Base-by-base conservation (phyloP, 176 grass and related monocot genomes). In the Juncus inflexus region DNA sequence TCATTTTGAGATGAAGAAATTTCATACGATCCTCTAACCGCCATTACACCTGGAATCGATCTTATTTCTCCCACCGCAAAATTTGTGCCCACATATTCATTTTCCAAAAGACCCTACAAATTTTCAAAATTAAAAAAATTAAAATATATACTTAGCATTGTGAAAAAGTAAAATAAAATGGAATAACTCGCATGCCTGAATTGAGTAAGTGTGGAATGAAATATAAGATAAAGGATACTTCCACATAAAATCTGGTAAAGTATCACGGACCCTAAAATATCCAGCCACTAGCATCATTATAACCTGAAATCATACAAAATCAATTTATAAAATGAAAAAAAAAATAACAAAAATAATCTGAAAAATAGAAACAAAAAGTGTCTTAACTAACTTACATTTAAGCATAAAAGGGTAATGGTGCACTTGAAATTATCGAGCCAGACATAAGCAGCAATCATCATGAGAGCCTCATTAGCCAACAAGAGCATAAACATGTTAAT, bases 201-300 rank as follows among this genome's bases (percentile, higher is more conserved):
- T 78, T 4, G 76, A 74, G 7, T 91, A 96, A 0, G 82, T 83
- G 63, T 96, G 91, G 42, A 96, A 83, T 7, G 87, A 80, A 64
- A 91, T 7, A 64, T 86, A 96, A 9, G 84, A 91, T 52, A 91
- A 51, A 3, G 91, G 91, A 70, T 88, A 96, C 37, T 52, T 79
- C 91, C 91, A 96, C 8, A 91, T 61, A 35, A 82, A n/a, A 69
- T 65, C 55, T 9, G 84, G 87, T 13, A 90, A 76, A 15, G 66
- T 72, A 66, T 64, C 84, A 52, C 65, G 65, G 9, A 88, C 76
- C 70, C 82, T 83, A 62, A 96, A 85, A 83, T 88, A 96, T 69
- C 91, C 91, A 51, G 84, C 87, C 65, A 96, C 81, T 11, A 91
- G 82, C 87, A 96, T 96, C 91, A 96, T 96, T 40, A 79, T 72